Evolutionary conservation across 768 basidiomycete species (phyloP).

Genomic region (Lactarius deliciosus): DNA sequence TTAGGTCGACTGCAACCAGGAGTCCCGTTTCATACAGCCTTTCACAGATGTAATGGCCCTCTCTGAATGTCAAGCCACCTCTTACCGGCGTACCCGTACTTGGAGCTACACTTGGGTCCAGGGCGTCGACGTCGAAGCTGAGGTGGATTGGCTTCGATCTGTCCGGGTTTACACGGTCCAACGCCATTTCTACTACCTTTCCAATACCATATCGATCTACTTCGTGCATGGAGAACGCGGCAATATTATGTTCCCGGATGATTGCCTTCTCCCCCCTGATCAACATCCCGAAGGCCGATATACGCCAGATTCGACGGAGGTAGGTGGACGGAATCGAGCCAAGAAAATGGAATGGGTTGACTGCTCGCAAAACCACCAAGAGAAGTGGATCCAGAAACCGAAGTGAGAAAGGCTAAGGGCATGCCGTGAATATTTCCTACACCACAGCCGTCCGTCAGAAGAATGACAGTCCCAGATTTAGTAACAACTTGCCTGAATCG

Average conservation of each 20-base stretch:
- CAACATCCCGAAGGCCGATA: conserved; percentile 94
- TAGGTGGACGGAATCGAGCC: conserved; percentile 61
- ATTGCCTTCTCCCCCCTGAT: conserved; percentile 85
- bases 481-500: conserved; percentile 52
- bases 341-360: conserved; percentile 40
- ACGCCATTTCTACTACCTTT: conserved; percentile 92
- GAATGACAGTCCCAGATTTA: background rate
- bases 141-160: conserved; percentile 87
- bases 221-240: conserved; percentile 63
- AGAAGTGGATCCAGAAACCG: conserved; percentile 22
- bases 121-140: conserved; percentile 94
- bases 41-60: conserved; percentile 98
- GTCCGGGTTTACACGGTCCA: conserved; percentile 89
- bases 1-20: conserved; percentile 89
- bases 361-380: background rate
- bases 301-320: conserved; percentile 83
- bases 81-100: conserved; percentile 93
- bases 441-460: background rate
- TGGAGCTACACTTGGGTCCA: conserved; percentile 95
- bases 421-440: conserved; percentile 96
- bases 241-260: conserved; percentile 80
- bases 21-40: conserved; percentile 89
- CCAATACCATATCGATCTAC: conserved; percentile 85
- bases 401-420: conserved; percentile 92
- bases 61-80: conserved; percentile 93